Base-by-base conservation (phyloP, 129 eudicot species). In the Arctium lappa region DNA sequence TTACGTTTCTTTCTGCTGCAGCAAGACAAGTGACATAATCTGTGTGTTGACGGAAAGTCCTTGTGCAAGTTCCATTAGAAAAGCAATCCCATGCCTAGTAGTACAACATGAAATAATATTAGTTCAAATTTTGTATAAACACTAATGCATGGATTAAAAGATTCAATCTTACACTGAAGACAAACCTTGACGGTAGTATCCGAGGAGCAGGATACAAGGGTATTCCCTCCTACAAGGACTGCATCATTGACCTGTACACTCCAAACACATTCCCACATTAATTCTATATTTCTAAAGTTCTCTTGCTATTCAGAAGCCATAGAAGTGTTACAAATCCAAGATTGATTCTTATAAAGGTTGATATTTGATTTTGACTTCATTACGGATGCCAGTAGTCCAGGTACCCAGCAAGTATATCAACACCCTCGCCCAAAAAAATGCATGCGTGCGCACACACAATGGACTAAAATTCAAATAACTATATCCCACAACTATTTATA, bases 11-110 rank as follows among this genome's bases (percentile, higher is more conserved):
- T 72, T 90, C 97, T 36, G 98, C 87, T 13, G 98, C 92, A 82
- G 99, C 99, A 80, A 95, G 97, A 85, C 95, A 93, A 72, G 97
- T 93, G 78, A 91, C 98, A 77, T 95, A 95, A 88, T 95, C 99
- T 63, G 98, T 90, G 91, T 95, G 99, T 79, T 95, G 99, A 29
- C 90, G 97, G 7, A 95, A 86, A 74, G 99, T 95, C 88, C 87
- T 95, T 33, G 88, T 74, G 81, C 99, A 93, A 74, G 89, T 84
- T 86, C 99, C 99, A 83, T 88, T 89, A 60, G 97, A 89, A 79
- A 78, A 89, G 84, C 91, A 81, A 91, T 93, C 91, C 99, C 99
- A 95, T 42, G 92, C 87, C 99, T 95, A 85, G 81, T 77, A 72
- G 62, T 71, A 73, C 42, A 72, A 62, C 4, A 36, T 4, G 39